A percentile compares a stretch with the other conserved stretches of the same genome.
Conservation (phyloP, 2,329 filamentous ascomycete genomes). For the Pseudogymnoascus sp. region DNA sequence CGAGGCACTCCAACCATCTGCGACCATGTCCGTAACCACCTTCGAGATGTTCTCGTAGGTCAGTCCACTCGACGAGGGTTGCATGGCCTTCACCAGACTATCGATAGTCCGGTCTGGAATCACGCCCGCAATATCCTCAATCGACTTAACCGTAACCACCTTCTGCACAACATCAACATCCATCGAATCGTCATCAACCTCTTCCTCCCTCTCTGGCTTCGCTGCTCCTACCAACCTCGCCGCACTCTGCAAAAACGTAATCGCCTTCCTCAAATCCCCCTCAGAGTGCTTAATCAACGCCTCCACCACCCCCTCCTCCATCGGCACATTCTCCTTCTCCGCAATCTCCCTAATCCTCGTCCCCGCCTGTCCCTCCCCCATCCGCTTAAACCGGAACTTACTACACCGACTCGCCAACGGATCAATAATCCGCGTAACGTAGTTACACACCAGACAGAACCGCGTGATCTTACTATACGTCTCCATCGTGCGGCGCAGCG, state of each 20-base stretch:
- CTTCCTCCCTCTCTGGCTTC: constrained; percentile 28
- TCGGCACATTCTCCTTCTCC: constrained; percentile 61
- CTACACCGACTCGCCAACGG: constrained; percentile 86
- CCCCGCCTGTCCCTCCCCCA: constrained; percentile 79
- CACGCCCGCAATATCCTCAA: constrained; percentile 94
- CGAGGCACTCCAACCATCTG: constrained; percentile 92
- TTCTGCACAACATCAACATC: constrained; percentile 43
- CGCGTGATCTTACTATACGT: constrained; percentile 93
- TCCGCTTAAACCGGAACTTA: constrained; percentile 95
- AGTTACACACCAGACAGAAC: constrained; percentile 97
- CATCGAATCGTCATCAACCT: constrained; percentile 37
- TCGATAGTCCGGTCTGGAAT: constrained; percentile 72
- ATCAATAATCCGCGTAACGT: constrained; percentile 96
- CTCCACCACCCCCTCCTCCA: constrained; percentile 75
- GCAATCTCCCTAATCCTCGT: constrained; percentile 78
- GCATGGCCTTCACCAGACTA: constrained; percentile 64
- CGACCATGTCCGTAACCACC: constrained; percentile 82
- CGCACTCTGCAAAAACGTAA: constrained; percentile 94
- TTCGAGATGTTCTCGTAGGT: constrained; percentile 68
- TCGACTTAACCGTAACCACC: constrained; percentile 69
- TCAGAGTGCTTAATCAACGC: constrained; percentile 82
- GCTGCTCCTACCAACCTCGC: constrained; percentile 71
- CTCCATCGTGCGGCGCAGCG: constrained; percentile 93
- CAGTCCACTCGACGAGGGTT: constrained; percentile 55
- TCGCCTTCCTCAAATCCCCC: constrained; percentile 90